phyloP scores from a whole-genome alignment of 2,329 filamentous ascomycete genomes.

The Colletotrichum sojae region DNA sequence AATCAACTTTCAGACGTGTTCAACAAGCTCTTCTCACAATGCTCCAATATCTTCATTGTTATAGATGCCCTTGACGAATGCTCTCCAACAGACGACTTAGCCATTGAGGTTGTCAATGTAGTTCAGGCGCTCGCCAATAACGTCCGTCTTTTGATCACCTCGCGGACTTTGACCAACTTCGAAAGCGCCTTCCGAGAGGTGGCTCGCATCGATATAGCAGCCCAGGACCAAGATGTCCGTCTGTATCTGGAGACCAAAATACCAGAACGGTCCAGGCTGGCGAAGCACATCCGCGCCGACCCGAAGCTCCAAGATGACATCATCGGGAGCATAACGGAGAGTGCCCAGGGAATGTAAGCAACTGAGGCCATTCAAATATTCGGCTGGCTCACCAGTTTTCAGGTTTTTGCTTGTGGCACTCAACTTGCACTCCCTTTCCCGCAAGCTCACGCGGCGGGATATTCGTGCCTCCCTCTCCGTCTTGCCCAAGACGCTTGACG shows the following conservation, averaged over 20 bases:
- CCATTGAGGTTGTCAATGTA: neutral
- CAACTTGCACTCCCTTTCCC: neutral
- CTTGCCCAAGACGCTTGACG: conserved; percentile 20
- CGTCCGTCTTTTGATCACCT: neutral
- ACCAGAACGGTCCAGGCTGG: neutral
- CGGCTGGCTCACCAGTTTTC: neutral
- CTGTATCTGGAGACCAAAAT: conserved; percentile 2
- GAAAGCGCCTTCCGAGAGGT: neutral
- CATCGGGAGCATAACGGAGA: neutral
- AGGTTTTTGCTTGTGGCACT: neutral
- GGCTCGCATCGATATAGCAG: neutral
- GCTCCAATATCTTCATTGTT: neutral
- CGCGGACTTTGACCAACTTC: neutral
- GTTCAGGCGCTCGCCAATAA: neutral
- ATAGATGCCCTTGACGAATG: neutral
- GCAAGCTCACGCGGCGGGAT: conserved; percentile 7
- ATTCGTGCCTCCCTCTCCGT: conserved; percentile 9
- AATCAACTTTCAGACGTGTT: neutral
- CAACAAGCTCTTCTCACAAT: neutral
- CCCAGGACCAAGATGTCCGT: neutral
- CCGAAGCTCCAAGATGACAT: neutral
- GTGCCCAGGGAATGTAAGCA: neutral
- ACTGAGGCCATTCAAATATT: neutral
- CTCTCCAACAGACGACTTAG: neutral
- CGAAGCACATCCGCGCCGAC: conserved; percentile 4